Base-by-base conservation (phyloP, 1,284 basidiomycete species). In the Athelia psychrophila region DNA sequence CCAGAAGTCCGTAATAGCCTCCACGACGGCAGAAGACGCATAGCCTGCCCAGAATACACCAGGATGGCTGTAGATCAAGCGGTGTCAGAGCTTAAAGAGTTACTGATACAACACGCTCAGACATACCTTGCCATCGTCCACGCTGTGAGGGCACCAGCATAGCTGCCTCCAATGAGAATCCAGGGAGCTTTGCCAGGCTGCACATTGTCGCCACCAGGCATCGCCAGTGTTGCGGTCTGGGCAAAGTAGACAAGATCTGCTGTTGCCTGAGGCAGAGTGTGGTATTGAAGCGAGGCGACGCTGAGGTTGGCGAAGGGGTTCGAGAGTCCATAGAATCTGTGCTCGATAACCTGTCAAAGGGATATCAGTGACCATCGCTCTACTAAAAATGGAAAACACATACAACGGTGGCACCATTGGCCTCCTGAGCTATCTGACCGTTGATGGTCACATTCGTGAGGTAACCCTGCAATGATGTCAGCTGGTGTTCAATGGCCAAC, bases 231-330 rank as follows among this genome's bases (percentile, higher is more conserved):
- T 2, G 81, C 86, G 58, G 79, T 88, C 56, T 83, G 71, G 12
- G 84, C 77, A 60, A 90, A 91, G 66, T 85, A 87, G 36, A 74
- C 83, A 24, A 88, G 66, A 60, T 90, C 87, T 50, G 88, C 80
- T 49, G 86, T 80, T 18, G 84, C 83, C 68, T 89, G 88, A 60
- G 88, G 80, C 46, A 89, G 76, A 2, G 83, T 88, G 61, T 84
- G 81, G 13, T 80, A 60, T 48, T 70, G 66, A 47, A 89, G 70
- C 59, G 80, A 85, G 54, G 76, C 65, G 12, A 79, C 78, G n/a
- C 74, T 78, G 18, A 90, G 75, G 64, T 88, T 75, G 24, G 78
- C 71, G 51, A 76, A 77, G 2, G 87, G 88, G 60, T 79, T 80
- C 20, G 78, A 81, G 30, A 70, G 60, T 5, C 79, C 79, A 51